Base-by-base conservation (phyloP, 1,139 yeast species). In the Taphrina pruni region DNA sequence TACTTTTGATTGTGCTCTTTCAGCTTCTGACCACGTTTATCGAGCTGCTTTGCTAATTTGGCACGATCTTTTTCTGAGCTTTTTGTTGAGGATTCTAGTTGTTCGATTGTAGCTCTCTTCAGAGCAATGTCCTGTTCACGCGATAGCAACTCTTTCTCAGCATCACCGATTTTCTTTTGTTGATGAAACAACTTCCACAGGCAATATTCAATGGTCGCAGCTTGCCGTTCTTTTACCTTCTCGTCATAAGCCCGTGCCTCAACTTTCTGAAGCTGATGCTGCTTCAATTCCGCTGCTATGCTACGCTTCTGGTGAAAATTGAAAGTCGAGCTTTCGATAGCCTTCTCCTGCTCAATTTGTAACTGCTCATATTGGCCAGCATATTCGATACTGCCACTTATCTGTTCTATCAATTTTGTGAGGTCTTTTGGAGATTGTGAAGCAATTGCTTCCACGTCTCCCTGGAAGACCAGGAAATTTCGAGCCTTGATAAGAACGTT, bases 391-490 rank as follows among this genome's bases (percentile, higher is more conserved):
- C 97, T 89, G 21, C 72, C 72, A 48, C 72, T 66, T 39, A 94
- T 87, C 36, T 86, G 87, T 78, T 94, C 99, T 69, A 95, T 81
- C 72, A 93, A 79, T 62, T 81, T 83, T 2, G 96, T 86, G 71
- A 94, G 81, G 61, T 91, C 97, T 56, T 80, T 79, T 0, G 98
- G 86, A 0, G 94, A 87, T 77, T 93, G 97, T 1, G 96, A 85
- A 0, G 99, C 99, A 66, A 94, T 88, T 74, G 88, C 89, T 77
- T 94, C 99, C 61, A 94, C 96, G 76, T 94, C 98, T 70, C 99
- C 99, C 80, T 94, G 99, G 77, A 94, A 93, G 17, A 95, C 98
- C 72, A 94, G 80, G 76, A 94, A 94, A 78, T 95, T 93, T 75
- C 93, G 85, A 1, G 97, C 97, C 76, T 90, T 90, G 73, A 92